phyloP scores from a whole-genome alignment of 2,329 filamentous ascomycete genomes.

The Elsinoe ampelina region DNA sequence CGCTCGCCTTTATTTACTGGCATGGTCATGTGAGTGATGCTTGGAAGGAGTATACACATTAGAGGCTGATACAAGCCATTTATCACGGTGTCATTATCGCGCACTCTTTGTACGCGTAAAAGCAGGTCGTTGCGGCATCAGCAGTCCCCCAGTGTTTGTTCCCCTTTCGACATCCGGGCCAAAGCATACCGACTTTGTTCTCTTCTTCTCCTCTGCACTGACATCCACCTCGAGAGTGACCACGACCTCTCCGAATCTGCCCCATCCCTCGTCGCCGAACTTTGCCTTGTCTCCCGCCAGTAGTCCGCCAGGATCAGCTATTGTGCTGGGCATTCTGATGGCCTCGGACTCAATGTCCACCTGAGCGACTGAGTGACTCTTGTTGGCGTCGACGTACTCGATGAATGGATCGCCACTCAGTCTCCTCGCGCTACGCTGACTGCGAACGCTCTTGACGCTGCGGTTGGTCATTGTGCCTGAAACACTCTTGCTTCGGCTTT shows the following conservation, averaged over 20 bases:
- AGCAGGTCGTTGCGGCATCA: slow-evolving; percentile 9
- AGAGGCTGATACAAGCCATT: neutral
- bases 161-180: neutral
- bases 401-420: neutral
- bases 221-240: slow-evolving; percentile 6
- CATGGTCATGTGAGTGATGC: too few species aligned
- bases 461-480: slow-evolving; percentile 4
- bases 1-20: too few species aligned
- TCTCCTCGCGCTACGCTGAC: neutral
- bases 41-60: neutral
- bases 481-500: slow-evolving; percentile 9
- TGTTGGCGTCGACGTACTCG: slow-evolving; percentile 8
- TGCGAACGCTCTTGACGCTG: neutral
- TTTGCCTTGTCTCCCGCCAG: neutral
- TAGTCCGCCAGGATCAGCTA: slow-evolving; percentile 1
- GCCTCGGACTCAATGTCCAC: neutral
- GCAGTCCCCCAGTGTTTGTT: neutral
- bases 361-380: neutral
- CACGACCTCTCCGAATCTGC: slow-evolving; percentile 2
- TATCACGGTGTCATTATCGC: neutral
- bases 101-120: slow-evolving; percentile 1
- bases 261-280: neutral
- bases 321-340: neutral
- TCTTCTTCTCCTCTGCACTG: slow-evolving; percentile 8
- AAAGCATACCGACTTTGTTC: slow-evolving; percentile 5